Evolutionary conservation across 306 rosid genomes (phyloP).

Genomic region (Arachis stenosperma): DNA sequence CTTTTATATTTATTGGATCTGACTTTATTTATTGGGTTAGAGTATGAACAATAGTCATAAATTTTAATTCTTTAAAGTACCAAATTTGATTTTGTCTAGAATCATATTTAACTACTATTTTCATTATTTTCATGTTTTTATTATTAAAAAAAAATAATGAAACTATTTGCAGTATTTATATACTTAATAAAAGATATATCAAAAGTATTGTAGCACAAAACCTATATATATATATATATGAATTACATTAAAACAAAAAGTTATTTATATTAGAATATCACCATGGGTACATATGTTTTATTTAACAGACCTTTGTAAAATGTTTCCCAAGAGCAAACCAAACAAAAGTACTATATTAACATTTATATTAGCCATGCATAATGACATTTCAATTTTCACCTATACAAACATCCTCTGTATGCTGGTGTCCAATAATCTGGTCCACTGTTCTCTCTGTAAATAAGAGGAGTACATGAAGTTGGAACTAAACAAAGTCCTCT

Average conservation of each 20-base stretch:
- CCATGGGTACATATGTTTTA: conserved; percentile 23
- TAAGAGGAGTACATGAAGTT: conserved; percentile 73
- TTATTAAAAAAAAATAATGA: background rate
- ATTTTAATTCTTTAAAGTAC: background rate
- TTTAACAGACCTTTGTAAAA: conserved; percentile 20
- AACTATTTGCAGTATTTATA: background rate
- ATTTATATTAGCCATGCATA: background rate
- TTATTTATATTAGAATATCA: background rate
- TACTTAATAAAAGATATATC: background rate
- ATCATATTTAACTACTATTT: background rate
- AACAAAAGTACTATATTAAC: conserved; percentile 2
- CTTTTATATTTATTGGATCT: too few species aligned
- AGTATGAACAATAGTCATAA: too few species aligned
- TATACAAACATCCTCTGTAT: conserved; percentile 84
- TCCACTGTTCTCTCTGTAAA: conserved; percentile 74
- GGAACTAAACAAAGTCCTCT: conserved; percentile 95
- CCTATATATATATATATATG: background rate
- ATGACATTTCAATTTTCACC: conserved; percentile 43
- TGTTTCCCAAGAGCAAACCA: conserved; percentile 25
- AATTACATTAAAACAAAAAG: conserved; percentile 17
- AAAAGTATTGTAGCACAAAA: conserved; percentile 14
- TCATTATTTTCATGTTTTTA: background rate
- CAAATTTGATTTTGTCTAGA: background rate
- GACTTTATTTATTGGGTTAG: too few species aligned
- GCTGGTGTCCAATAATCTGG: conserved; percentile 96